Conservation (phyloP, 2,329 filamentous ascomycete species). For the Fusarium anguioides region DNA sequence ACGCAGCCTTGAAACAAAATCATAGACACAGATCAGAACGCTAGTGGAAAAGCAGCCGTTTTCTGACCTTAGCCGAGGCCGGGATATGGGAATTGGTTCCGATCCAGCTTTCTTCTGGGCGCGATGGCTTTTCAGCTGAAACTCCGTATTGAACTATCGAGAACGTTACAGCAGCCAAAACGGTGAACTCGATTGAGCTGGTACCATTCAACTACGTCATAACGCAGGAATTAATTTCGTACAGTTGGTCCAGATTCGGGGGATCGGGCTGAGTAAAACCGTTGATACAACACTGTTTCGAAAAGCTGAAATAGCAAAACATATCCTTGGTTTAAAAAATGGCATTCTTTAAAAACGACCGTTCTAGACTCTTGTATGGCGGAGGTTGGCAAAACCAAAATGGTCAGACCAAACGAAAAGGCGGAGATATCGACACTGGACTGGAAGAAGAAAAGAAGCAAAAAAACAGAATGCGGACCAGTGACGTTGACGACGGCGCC, state of each 20-base stretch:
- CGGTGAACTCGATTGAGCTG: constrained; percentile 15
- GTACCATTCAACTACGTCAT: constrained; percentile 40
- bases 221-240: constrained; percentile 16
- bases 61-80: constrained; percentile 21
- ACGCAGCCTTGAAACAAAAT: constrained; percentile 32
- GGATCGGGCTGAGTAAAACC: not conserved
- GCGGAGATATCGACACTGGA: constrained; percentile 23
- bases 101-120: constrained; percentile 15
- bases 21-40: constrained; percentile 6
- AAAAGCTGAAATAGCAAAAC: not conserved
- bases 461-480: constrained; percentile 27
- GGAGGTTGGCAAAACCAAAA: constrained; percentile 4
- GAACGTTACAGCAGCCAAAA: constrained; percentile 12
- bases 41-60: constrained; percentile 25
- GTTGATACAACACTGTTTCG: not conserved
- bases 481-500: constrained; percentile 43
- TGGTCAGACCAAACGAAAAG: constrained; percentile 28
- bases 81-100: not conserved
- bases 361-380: constrained; percentile 26
- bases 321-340: not conserved
- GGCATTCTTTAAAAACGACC: not conserved
- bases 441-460: constrained; percentile 1
- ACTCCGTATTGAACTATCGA: constrained; percentile 6
- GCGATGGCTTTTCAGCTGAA: constrained; percentile 18
- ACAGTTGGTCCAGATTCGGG: constrained; percentile 21